Evolutionary conservation across 2,329 filamentous ascomycete genomes (phyloP).

Genomic region (Seiridium unicorne): DNA sequence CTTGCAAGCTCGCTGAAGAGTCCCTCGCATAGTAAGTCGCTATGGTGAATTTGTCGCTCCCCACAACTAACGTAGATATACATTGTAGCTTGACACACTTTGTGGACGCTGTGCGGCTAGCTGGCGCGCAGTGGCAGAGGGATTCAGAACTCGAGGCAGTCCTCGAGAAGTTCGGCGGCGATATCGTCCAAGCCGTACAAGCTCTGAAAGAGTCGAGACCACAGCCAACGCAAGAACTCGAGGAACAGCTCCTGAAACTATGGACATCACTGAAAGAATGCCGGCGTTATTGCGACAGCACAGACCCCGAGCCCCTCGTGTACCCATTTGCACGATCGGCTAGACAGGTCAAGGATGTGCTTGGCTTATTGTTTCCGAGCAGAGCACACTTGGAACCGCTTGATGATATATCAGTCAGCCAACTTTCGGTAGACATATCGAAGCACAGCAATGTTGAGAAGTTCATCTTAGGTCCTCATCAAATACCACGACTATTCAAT

Average conservation of each 20-base stretch:
- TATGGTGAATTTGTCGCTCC: neutral
- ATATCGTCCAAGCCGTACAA: conserved; percentile 35
- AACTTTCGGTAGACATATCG: neutral
- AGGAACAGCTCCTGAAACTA: conserved; percentile 16
- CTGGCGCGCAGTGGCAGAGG: conserved; percentile 18
- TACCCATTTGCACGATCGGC: conserved; percentile 26
- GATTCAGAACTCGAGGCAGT: conserved; percentile 17
- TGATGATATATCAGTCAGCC: neutral
- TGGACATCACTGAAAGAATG: conserved; percentile 19
- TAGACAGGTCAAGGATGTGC: conserved; percentile 29
- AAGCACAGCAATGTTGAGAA: conserved; percentile 12
- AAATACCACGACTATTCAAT: conserved; percentile 24
- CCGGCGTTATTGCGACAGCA: conserved; percentile 19
- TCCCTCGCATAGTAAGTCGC: conserved; percentile 28
- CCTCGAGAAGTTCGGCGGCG: conserved; percentile 28
- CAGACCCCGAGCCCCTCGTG: conserved; percentile 6
- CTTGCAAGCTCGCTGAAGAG: conserved; percentile 29
- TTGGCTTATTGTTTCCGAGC: conserved; percentile 23
- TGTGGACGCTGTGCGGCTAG: conserved; percentile 13
- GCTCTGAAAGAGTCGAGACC: conserved; percentile 32
- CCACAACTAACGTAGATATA: neutral
- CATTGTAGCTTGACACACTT: conserved; percentile 24
- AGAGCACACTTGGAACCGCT: neutral
- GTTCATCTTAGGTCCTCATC: conserved; percentile 17
- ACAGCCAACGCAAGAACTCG: conserved; percentile 14